Evolutionary conservation across 129 eudicot genomes (phyloP), one percentile per base, ranked within the genome.

Genomic region (Saposhnikovia divaricata): DNA sequence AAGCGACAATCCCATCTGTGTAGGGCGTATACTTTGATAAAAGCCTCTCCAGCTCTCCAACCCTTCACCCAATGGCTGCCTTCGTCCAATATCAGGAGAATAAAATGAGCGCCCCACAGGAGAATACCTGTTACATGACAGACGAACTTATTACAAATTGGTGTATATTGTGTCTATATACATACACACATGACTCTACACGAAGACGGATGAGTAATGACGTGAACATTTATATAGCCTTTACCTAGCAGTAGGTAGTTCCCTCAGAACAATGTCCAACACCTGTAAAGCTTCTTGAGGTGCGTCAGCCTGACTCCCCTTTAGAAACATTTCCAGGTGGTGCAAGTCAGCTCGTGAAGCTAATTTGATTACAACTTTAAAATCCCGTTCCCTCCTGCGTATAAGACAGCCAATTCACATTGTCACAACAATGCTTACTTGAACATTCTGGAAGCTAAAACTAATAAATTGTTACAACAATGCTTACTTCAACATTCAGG

Each of bases 211-310:
- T 68, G 73, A 5, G 21, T 68, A 13, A 27, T 68, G 72, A 66
- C 15, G 0, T 28, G 18, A 66, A 68, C 16, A 40, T 27, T 28
- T 6, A 68, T 31, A 34, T 68, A 31, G 43, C 42, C 73, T 68
- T 68, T 84, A 95, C 99, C 94, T 77, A 63, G 82, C 51, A 28
- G 97, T 95, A 11, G 97, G 97, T 79, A 87, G 68, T 84, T 96
- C 99, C n/a, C 99, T 89, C 77, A 96, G 79, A 78, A 96, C 99
- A 85, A 96, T 92, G 83, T 96, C 99, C 81, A 96, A 84, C 82
- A 96, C 97, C 81, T 96, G 99, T 27, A 96, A 90, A 7, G 97
- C 97, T 86, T 96, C 97, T 77, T 96, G 97, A 1, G 99, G 99
- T 3, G 97, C 98, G 87, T 96, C 99, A 37, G 99, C 93, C 82